These are phyloP conservation scores for Plasmodium vinckei DNA, from an alignment of 169 alveolate genomes.

Conservation along the genomic window DNA sequence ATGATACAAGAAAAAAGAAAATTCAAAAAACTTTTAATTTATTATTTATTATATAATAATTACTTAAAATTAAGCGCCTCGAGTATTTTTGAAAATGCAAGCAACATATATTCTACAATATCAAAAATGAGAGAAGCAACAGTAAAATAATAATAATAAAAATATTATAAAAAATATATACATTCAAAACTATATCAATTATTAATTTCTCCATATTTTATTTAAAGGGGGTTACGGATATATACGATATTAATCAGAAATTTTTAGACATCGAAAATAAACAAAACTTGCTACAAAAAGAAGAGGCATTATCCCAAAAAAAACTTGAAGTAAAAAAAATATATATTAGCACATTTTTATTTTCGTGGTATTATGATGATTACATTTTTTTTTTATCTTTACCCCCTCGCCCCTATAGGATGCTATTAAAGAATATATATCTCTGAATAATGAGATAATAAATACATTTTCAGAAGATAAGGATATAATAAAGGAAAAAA, in stretches of 20 bases:
- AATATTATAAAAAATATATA: background rate
- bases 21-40: slow-evolving; percentile 59
- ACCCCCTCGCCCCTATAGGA: slow-evolving; percentile 5
- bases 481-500: slow-evolving; percentile 42
- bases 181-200: background rate
- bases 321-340: slow-evolving; percentile 51
- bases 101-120: slow-evolving; percentile 72
- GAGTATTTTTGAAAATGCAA: slow-evolving; percentile 69
- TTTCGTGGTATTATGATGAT: background rate
- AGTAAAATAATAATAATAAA: slow-evolving; percentile 17
- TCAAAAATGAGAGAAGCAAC: slow-evolving; percentile 75
- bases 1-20: slow-evolving; percentile 60
- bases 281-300: slow-evolving; percentile 55
- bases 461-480: slow-evolving; percentile 61
- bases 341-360: background rate
- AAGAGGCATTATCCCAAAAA: slow-evolving; percentile 54
- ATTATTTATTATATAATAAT: slow-evolving; percentile 39
- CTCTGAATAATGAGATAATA: slow-evolving; percentile 52
- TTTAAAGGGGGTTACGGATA: slow-evolving; percentile 68
- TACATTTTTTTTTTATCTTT: background rate
- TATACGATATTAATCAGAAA: slow-evolving; percentile 70
- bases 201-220: background rate
- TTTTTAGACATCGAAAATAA: slow-evolving; percentile 72
- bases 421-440: slow-evolving; percentile 41
- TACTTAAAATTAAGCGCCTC: slow-evolving; percentile 66